A percentile compares a stretch with the other conserved stretches of the same genome.
These are phyloP conservation scores for Pleurotus ostreatus DNA, from an alignment of 768 basidiomycete genomes.

Conservation along the genomic window DNA sequence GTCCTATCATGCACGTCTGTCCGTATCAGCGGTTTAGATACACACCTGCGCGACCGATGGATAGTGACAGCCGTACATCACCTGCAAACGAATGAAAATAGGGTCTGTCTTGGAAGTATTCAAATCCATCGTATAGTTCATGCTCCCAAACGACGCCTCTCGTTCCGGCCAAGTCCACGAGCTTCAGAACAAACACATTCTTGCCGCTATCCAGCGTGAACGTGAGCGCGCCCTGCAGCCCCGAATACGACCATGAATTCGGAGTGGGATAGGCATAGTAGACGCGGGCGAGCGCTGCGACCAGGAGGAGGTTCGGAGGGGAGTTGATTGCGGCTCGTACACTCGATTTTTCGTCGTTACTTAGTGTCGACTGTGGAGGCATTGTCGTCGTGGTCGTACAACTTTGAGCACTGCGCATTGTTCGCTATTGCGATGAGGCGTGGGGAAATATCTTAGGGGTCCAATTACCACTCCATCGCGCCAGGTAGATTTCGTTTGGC, in stretches of 20 bases:
- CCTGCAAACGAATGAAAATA: constrained; percentile 93
- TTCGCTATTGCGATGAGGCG: not conserved
- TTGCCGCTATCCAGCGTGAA: constrained; percentile 60
- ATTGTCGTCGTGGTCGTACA: constrained; percentile 31
- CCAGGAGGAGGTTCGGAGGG: constrained; percentile 70
- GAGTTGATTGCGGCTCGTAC: constrained; percentile 57
- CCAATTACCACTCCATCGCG: too few species aligned
- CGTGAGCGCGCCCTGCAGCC: constrained; percentile 81
- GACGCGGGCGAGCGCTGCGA: constrained; percentile 79
- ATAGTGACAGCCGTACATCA: constrained; percentile 64
- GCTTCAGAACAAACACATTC: constrained; percentile 58
- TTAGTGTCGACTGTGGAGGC: constrained; percentile 71
- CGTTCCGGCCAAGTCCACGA: constrained; percentile 84
- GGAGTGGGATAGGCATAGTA: constrained; percentile 86
- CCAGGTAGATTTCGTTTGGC: too few species aligned
- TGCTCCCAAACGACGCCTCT: constrained; percentile 92
- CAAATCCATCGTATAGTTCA: constrained; percentile 79
- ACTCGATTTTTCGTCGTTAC: constrained; percentile 70
- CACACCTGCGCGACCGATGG: too few species aligned
- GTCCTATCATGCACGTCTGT: constrained; percentile 86
- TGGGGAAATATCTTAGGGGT: not conserved
- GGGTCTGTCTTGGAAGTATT: constrained; percentile 77
- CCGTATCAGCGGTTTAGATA: too few species aligned
- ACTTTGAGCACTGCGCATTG: not conserved
- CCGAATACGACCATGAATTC: constrained; percentile 79